phyloP scores from a whole-genome alignment of 139 green algal species.

The Pleodorina starrii region DNA sequence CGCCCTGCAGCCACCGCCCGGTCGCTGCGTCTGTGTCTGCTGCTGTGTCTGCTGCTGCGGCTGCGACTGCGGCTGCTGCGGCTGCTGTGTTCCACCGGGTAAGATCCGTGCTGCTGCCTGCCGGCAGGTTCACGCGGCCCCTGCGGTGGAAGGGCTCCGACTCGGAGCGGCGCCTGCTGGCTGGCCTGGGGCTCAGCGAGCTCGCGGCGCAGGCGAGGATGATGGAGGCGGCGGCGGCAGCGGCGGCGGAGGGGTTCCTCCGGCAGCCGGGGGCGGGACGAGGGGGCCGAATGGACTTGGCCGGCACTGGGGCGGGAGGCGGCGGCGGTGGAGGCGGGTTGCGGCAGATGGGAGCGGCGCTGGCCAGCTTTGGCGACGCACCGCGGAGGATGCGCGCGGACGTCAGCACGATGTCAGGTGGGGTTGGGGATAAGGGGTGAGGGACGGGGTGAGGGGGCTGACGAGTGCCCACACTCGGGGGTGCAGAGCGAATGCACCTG shows the following conservation, averaged over 20 bases:
- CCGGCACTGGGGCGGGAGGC: neutral
- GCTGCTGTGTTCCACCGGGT: no score
- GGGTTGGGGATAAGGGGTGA: neutral
- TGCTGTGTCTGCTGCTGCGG: no score
- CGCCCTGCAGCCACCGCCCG: no score
- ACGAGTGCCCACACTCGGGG: no score
- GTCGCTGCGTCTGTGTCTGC: no score
- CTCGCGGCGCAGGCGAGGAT: slow-evolving; percentile 15
- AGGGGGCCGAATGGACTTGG: neutral
- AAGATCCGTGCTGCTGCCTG: no score
- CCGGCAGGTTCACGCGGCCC: slow-evolving; percentile 18
- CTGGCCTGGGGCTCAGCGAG: slow-evolving; percentile 15
- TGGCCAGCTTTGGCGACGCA: slow-evolving; percentile 32
- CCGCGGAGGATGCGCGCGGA: neutral
- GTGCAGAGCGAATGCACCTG: no score
- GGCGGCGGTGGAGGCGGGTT: neutral
- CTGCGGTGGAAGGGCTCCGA: slow-evolving; percentile 46
- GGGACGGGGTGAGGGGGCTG: neutral
- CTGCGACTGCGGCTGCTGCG: no score
- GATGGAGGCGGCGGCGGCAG: neutral
- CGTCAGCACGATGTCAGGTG: neutral
- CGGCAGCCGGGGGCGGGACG: neutral
- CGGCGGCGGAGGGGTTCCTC: no score
- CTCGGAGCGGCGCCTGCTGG: slow-evolving; percentile 37
- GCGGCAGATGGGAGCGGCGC: neutral